These are phyloP conservation scores for Ogataea hybrid DNA, from an alignment of 1,139 yeast genomes.

Conservation along the genomic window DNA sequence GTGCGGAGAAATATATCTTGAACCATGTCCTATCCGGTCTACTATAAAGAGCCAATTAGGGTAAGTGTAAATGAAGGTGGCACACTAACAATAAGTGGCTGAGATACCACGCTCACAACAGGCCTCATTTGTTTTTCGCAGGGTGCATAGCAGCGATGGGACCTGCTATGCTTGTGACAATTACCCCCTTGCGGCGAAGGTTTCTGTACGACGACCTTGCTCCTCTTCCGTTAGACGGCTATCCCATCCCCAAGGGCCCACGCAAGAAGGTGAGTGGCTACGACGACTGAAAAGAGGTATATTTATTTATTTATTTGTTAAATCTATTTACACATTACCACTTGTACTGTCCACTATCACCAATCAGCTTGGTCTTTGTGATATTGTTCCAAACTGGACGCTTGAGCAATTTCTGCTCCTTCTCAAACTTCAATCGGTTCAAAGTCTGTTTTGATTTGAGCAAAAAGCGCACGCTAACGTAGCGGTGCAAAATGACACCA, in stretches of 20 bases:
- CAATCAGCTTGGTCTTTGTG: slow-evolving; percentile 42
- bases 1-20: slow-evolving; percentile 4
- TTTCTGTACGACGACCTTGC: slow-evolving; percentile 65
- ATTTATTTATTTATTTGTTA: slow-evolving; percentile 4
- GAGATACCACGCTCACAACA: slow-evolving; percentile 75
- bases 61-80: slow-evolving; percentile 38
- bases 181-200: slow-evolving; percentile 71
- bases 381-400: slow-evolving; percentile 45
- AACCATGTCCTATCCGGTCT: slow-evolving; percentile 45
- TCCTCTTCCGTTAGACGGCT: slow-evolving; percentile 60
- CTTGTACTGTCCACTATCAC: slow-evolving; percentile 47
- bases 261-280: slow-evolving; percentile 55
- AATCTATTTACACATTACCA: slow-evolving; percentile 37
- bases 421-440: slow-evolving; percentile 60
- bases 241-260: slow-evolving; percentile 63
- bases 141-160: slow-evolving; percentile 65
- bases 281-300: slow-evolving; percentile 40
- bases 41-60: slow-evolving; percentile 61
- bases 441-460: slow-evolving; percentile 64
- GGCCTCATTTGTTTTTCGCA: slow-evolving; percentile 77
- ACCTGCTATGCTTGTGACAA: slow-evolving; percentile 57
- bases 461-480: slow-evolving; percentile 77
- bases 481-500: slow-evolving; percentile 75
- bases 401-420: slow-evolving; percentile 34
- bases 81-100: slow-evolving; percentile 50